These are phyloP conservation scores for Carex sylvatica DNA, from an alignment of 202 grass and related monocot species.

Conservation along the genomic window DNA sequence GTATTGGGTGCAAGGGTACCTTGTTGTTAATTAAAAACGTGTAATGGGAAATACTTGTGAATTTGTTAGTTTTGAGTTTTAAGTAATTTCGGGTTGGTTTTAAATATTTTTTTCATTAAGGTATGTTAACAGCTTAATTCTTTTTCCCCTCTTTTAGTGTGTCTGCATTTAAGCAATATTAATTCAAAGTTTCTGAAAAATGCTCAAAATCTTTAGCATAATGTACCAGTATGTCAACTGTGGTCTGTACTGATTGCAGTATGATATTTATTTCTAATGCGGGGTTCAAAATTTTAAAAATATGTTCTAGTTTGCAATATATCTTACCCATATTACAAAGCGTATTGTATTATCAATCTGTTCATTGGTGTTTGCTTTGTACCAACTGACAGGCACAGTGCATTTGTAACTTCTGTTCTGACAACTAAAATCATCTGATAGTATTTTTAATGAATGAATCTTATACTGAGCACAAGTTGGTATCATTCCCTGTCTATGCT, in stretches of 20 bases:
- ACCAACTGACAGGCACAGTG: not conserved
- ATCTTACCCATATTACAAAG: not conserved
- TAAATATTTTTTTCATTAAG: not conserved
- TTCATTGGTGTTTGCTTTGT: not conserved
- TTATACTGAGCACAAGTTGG: not conserved
- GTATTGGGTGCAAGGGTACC: not conserved
- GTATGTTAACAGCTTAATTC: not conserved
- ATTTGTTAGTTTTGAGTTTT: constrained; percentile 7
- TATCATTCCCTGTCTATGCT: not conserved
- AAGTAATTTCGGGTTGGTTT: no score
- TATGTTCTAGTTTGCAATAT: not conserved
- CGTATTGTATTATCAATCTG: not conserved
- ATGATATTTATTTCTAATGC: not conserved
- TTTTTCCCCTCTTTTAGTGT: not conserved
- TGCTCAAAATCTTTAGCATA: not conserved
- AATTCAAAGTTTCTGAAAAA: not conserved
- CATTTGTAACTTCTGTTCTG: not conserved
- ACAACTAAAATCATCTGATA: not conserved
- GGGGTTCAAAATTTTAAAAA: not conserved
- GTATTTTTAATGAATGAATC: not conserved
- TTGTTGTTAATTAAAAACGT: constrained; percentile 1
- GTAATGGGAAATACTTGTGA: not conserved
- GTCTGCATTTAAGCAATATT: not conserved
- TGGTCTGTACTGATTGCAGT: not conserved
- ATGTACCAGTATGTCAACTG: not conserved